phyloP scores from a whole-genome alignment of 148 eudicot species.

The Silene latifolia region DNA sequence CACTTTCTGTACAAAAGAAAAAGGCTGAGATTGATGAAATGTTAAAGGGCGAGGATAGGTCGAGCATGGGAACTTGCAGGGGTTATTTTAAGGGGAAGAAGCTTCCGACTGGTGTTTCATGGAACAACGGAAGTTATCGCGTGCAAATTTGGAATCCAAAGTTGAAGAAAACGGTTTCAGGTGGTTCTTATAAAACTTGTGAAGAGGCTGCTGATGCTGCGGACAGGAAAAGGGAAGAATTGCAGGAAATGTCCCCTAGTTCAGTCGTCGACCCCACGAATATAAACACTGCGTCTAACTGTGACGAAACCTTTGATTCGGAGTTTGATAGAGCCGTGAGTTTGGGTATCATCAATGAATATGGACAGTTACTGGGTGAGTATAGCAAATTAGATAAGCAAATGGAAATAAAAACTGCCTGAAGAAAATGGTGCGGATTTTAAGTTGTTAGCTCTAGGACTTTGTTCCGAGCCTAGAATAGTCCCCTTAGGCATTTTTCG shows the following conservation, averaged over 20 bases:
- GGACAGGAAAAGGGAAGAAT: constrained; percentile 1
- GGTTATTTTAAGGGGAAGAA: background rate
- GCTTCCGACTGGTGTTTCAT: constrained; percentile 7
- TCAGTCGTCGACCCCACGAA: background rate
- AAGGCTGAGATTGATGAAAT: constrained; percentile 6
- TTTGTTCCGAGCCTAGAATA: too few species aligned
- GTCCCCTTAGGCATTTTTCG: too few species aligned
- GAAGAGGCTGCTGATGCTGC: constrained; percentile 14
- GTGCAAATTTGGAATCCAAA: background rate
- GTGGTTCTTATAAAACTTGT: background rate
- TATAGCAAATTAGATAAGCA: constrained; percentile 26
- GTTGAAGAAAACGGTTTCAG: background rate
- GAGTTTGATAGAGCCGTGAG: constrained; percentile 18
- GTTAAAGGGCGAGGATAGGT: background rate
- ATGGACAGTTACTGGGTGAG: constrained; percentile 28
- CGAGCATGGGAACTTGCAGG: background rate
- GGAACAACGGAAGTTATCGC: background rate
- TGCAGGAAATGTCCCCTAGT: background rate
- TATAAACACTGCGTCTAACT: background rate
- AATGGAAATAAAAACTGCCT: constrained; percentile 1
- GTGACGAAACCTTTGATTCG: background rate
- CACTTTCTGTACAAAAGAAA: constrained; percentile 22
- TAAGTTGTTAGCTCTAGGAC: too few species aligned
- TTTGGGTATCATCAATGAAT: constrained; percentile 22
- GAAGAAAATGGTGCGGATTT: background rate